Percentiles rank a stretch among this genome's conserved stretches.
Evolutionary conservation across 2,329 filamentous ascomycete species (phyloP).

Genomic region (Bipolaris gigantea): DNA sequence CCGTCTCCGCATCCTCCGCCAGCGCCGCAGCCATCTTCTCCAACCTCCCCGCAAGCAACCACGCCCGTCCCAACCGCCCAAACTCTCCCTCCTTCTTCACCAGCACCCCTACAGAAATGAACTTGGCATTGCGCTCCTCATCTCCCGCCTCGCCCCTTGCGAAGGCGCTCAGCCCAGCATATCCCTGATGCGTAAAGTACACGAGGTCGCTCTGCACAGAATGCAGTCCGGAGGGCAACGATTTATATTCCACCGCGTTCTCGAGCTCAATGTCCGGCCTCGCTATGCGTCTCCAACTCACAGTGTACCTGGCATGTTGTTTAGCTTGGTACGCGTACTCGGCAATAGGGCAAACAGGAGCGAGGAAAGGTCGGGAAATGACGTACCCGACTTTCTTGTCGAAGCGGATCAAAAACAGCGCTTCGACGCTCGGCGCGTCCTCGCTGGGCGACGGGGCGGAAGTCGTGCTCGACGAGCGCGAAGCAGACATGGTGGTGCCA

Average conservation of each 20-base stretch:
- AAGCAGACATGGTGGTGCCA: constrained; percentile 14
- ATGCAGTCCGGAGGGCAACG: constrained; percentile 88
- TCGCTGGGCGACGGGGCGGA: constrained; percentile 26
- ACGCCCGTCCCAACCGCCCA: constrained; percentile 82
- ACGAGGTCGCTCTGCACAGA: constrained; percentile 82
- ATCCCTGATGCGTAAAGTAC: constrained; percentile 86
- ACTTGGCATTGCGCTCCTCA: constrained; percentile 80
- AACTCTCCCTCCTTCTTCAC: constrained; percentile 73
- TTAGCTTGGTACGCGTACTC: too few relatives aligned
- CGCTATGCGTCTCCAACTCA: constrained; percentile 80
- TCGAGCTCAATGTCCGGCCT: constrained; percentile 72
- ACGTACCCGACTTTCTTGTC: constrained; percentile 84
- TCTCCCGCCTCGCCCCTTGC: constrained; percentile 79
- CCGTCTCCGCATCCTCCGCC: constrained; percentile 66
- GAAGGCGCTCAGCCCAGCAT: constrained; percentile 90
- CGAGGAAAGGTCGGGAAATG: too few relatives aligned
- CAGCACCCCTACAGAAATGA: constrained; percentile 88
- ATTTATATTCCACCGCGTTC: constrained; percentile 93
- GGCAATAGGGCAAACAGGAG: too few relatives aligned
- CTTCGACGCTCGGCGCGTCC: constrained; percentile 53
- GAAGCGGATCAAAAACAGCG: constrained; percentile 87
- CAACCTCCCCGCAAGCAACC: constrained; percentile 79
- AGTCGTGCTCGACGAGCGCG: constrained; percentile 33
- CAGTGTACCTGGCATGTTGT: too few relatives aligned
- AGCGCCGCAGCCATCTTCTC: constrained; percentile 69